Base-by-base conservation (phyloP, 208 protist species). In the Novymonas esmeraldas region DNA sequence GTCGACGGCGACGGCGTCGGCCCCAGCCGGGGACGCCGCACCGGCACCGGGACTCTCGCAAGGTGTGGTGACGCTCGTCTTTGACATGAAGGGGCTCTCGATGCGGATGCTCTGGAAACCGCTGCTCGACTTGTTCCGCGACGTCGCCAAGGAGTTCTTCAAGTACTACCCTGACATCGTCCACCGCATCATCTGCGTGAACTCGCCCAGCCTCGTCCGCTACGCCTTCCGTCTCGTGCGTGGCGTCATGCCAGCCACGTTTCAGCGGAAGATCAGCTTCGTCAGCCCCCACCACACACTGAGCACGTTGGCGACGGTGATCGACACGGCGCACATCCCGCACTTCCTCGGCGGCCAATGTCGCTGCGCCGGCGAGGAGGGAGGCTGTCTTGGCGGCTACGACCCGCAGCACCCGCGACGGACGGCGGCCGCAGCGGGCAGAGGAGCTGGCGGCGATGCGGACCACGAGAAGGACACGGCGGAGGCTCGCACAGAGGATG, bases 161-260 rank as follows among this genome's bases (percentile, higher is more conserved):
- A 20, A 59, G 50, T 72, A 87, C 72, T 90, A 89, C 71, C 83
- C 87, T 4, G 71, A 89, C 45, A 38, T 67, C 24, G 49, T 93
- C 7, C 84, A 90, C 60, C 71, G 49, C 39, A 48, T 93, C 10
- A 61, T 85, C 46, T 58, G 81, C 1, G 81, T 85, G n/a, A 90
- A 89, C 58, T 81, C 76, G 33, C 62, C 74, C 10, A 34, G 63
- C 7, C 28, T 73, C 18, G 51, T 85, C 28, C 69, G 46, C 26
- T 58, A 80, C 14, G 41, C 62, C 13, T 83, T 81, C 49, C 20
- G 62, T 22, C 41, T 70, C 2, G 41, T 85, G 7, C 63, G 70
- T 22, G 44, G 55, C 9, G 56, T 60, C 22, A 45, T 81, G 45
- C 51, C 66, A 11, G 33, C 54, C 13, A 24, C 36, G 36, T 81